A percentile compares a stretch with the other conserved stretches of the same genome.
Conservation (phyloP, 2,329 filamentous ascomycete genomes). For the Trichoderma gracile region DNA sequence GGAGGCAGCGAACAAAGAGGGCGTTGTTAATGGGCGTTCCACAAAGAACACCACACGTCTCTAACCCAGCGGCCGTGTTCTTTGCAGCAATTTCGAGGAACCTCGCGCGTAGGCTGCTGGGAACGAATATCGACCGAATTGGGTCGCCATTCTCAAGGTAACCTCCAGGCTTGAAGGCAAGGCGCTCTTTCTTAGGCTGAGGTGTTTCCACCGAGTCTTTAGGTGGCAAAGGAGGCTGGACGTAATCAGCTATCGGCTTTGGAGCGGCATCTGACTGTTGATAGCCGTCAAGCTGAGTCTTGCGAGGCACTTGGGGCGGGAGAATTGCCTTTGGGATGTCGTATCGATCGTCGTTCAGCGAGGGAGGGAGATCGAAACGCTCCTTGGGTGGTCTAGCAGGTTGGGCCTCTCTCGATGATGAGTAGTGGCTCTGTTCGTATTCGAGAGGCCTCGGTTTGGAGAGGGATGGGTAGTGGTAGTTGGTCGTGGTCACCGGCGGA, state of each 20-base stretch:
- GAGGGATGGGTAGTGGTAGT: conserved; percentile 60
- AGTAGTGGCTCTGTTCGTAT: conserved; percentile 37
- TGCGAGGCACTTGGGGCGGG: conserved; percentile 36
- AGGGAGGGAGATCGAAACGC: conserved; percentile 24
- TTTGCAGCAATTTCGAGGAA: conserved; percentile 73
- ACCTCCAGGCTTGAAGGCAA: conserved; percentile 72
- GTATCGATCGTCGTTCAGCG: not conserved
- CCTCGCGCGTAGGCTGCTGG: conserved; percentile 67
- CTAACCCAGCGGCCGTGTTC: conserved; percentile 80
- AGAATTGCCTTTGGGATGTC: conserved; percentile 29
- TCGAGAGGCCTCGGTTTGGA: conserved; percentile 51
- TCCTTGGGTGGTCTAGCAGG: conserved; percentile 41
- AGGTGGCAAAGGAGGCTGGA: conserved; percentile 34
- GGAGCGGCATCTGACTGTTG: conserved; percentile 17
- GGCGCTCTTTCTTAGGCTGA: conserved; percentile 54
- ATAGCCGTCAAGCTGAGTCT: conserved; percentile 29
- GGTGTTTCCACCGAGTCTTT: conserved; percentile 35
- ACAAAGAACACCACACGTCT: conserved; percentile 94
- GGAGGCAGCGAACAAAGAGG: conserved; percentile 81
- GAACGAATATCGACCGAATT: conserved; percentile 84
- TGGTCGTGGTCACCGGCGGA: conserved; percentile 33
- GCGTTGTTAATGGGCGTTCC: conserved; percentile 91
- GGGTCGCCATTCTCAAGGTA: conserved; percentile 88
- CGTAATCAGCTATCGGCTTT: not conserved
- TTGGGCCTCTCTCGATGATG: conserved; percentile 32